A percentile compares a stretch with the other conserved stretches of the same genome.
Evolutionary conservation across 1,284 basidiomycete species (phyloP).

Genomic region (Ceratobasidium sp.): DNA sequence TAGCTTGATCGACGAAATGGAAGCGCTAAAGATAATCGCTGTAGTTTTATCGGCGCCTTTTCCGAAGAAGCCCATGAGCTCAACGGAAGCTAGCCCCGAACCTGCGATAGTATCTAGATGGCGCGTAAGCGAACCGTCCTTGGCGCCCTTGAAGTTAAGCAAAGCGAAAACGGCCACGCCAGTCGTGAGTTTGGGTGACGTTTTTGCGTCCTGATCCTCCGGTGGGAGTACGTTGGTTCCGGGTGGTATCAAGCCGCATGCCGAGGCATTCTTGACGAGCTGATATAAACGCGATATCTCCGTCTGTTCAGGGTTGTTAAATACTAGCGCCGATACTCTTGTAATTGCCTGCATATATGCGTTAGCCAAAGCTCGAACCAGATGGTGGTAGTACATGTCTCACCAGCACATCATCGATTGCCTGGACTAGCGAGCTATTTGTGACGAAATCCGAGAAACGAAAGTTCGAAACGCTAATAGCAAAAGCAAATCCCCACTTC

Average conservation of each 20-base stretch:
- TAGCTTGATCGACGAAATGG: background rate
- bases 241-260: background rate
- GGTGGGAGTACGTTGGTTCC: too few relatives aligned
- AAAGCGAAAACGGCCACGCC: background rate
- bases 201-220: too few relatives aligned
- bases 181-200: background rate
- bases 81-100: background rate
- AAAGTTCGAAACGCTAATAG: background rate
- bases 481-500: background rate
- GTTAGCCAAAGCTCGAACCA: too few relatives aligned
- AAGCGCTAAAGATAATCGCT: background rate
- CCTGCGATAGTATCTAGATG: background rate
- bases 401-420: background rate
- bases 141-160: background rate
- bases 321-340: background rate
- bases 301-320: background rate
- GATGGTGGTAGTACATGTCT: background rate
- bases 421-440: background rate
- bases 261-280: background rate
- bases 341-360: background rate
- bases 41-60: background rate
- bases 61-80: slow-evolving; percentile 10
- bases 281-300: background rate
- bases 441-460: background rate
- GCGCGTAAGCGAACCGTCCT: background rate